A percentile compares a stretch with the other conserved stretches of the same genome.
phyloP scores from a whole-genome alignment of 108 stramenopile genomes.

The Skeletonema potamos region DNA sequence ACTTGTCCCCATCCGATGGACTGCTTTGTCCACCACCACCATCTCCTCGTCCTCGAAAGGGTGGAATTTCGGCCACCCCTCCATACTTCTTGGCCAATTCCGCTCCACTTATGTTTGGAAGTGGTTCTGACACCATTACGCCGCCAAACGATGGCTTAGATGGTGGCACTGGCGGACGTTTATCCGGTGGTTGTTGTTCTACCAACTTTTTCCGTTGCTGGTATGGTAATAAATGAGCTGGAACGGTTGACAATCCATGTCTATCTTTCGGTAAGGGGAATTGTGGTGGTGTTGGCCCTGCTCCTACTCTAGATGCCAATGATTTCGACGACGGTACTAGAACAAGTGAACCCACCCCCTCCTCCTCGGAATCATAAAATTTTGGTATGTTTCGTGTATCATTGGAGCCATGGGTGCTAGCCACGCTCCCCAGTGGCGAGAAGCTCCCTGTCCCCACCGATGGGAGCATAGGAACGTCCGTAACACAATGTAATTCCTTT shows the following conservation, averaged over 20 bases:
- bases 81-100: background rate
- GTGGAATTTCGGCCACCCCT: slow-evolving; percentile 24
- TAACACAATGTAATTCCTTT: background rate
- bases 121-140: slow-evolving; percentile 10
- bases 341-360: slow-evolving; percentile 22
- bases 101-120: background rate
- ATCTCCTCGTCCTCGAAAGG: slow-evolving; percentile 12
- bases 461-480: background rate
- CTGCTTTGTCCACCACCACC: background rate
- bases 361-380: slow-evolving; percentile 43
- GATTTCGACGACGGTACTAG: slow-evolving; percentile 1
- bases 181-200: slow-evolving; percentile 5
- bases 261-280: background rate
- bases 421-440: too few species aligned
- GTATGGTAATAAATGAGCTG: background rate
- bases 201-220: background rate
- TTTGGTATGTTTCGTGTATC: too few species aligned
- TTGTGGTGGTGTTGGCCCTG: background rate
- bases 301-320: background rate
- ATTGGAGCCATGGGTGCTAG: too few species aligned
- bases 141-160: background rate
- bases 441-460: background rate
- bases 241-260: background rate
- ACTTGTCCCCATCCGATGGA: too few species aligned
- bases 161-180: slow-evolving; percentile 1